phyloP scores from a whole-genome alignment of 208 protist species.

The Phytomonas serpens region DNA sequence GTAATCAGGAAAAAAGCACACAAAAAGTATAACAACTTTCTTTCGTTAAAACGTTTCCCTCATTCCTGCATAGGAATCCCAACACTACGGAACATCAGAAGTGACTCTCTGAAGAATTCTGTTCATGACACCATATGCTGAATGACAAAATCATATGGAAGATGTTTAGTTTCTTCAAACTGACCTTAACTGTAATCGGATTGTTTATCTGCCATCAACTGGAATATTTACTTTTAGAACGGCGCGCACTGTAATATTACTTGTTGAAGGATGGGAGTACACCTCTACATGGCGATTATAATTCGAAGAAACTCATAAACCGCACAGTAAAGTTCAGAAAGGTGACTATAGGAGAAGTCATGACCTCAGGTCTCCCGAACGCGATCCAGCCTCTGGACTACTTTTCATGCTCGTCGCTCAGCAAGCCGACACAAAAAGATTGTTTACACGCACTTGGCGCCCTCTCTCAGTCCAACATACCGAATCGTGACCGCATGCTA shows the following conservation, averaged over 20 bases:
- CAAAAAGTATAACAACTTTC: not conserved
- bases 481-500: too few species aligned
- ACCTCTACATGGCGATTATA: not conserved
- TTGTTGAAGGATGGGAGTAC: not conserved
- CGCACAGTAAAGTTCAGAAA: not conserved
- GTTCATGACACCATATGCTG: not conserved
- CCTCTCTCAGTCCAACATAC: too few species aligned
- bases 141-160: not conserved
- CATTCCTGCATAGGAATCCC: not conserved
- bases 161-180: not conserved
- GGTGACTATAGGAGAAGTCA: not conserved
- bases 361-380: not conserved
- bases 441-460: not conserved
- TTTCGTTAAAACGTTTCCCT: not conserved
- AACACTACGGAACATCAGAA: not conserved
- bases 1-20: not conserved
- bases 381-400: not conserved
- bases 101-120: not conserved
- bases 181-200: not conserved
- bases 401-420: not conserved
- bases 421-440: not conserved
- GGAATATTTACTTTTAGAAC: not conserved
- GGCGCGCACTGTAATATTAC: not conserved
- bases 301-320: not conserved
- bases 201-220: not conserved